A percentile compares a stretch with the other conserved stretches of the same genome.
Evolutionary conservation across 2,329 filamentous ascomycete species (phyloP).

Genomic region (Aspergillus flavus): DNA sequence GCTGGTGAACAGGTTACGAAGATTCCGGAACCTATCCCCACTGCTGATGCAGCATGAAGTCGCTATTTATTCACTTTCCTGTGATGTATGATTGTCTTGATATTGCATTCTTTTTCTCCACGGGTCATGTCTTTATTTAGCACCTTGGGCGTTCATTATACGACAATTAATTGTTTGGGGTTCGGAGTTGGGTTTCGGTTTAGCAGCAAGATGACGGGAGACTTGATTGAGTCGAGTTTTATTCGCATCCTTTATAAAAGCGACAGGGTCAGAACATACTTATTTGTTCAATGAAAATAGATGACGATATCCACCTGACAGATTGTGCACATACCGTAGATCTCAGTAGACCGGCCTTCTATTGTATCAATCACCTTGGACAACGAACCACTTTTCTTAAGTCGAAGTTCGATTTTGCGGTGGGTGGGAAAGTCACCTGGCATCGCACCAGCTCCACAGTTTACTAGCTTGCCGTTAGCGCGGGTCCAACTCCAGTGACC

Average conservation of each 20-base stretch:
- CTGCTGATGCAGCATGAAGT: constrained; percentile 72
- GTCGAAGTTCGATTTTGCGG: not conserved
- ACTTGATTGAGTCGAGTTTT: not conserved
- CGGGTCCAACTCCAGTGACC: not conserved
- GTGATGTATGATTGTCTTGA: constrained; percentile 13
- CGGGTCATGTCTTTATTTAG: constrained; percentile 24
- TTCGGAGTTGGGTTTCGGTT: constrained; percentile 17
- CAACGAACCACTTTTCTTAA: not conserved
- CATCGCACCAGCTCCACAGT: not conserved
- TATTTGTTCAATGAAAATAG: constrained; percentile 1
- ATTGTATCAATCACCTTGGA: too few relatives aligned
- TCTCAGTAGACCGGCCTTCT: not conserved
- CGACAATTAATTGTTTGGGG: constrained; percentile 16
- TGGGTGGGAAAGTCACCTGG: not conserved
- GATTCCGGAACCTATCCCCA: constrained; percentile 75
- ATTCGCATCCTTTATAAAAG: constrained; percentile 1
- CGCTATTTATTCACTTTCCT: constrained; percentile 9
- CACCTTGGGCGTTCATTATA: constrained; percentile 27
- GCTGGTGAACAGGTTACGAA: constrained; percentile 86
- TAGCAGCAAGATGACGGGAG: not conserved
- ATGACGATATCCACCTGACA: constrained; percentile 9
- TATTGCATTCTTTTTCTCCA: constrained; percentile 12
- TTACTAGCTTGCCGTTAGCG: not conserved
- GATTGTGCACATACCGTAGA: not conserved
- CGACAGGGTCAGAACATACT: not conserved